Base-by-base conservation (phyloP, 2,329 filamentous ascomycete genomes). In the Penicillium corylophilum region DNA sequence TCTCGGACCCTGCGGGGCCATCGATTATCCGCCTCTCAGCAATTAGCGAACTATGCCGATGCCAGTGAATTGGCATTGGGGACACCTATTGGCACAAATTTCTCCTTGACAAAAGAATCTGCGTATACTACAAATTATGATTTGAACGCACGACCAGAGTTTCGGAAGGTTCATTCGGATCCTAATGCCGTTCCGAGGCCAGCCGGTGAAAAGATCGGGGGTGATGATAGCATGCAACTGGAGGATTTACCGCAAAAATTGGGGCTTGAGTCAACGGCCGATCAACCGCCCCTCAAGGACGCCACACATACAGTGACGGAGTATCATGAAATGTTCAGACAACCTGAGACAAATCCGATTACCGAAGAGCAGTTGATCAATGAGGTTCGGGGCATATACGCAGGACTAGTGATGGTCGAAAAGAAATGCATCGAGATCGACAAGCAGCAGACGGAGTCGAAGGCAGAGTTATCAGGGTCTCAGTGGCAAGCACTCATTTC, bases 361-460 rank as follows among this genome's bases (percentile, higher is more conserved):
- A 86, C 85, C 0, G 86, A 90, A 54, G 86, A 91, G 1, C 88
- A 95, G 60, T 77, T 96, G 0, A 83, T 90, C 0, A 84, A 85
- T 0, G 90, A 96, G 62, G 88, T 95, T 4, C 64, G 65, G 26
- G 62, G 55, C 3, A 74, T 74, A 16, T 95, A 96, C 62, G 85
- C 86, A 0, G 90, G 89, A 0, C 72, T 96, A 0, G 86, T 90
- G 0, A 89, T 94, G 84, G 89, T 96, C 0, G 93, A 97, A 66
- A 84, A 82, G 22, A 90, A 94, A 61, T 93, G 90, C 61, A 92
- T 95, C 0, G 87, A 95, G 48, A 86, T 95, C 1, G 89, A 93
- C 60, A 84, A 82, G 40, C 77, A 81, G 42, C 82, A 85, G 59
- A 44, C 35, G 1, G 48, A 56, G 18, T 46, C 50, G 13, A 49